Conservation (phyloP, 768 basidiomycete genomes). For the Phaeotremella fagi region DNA sequence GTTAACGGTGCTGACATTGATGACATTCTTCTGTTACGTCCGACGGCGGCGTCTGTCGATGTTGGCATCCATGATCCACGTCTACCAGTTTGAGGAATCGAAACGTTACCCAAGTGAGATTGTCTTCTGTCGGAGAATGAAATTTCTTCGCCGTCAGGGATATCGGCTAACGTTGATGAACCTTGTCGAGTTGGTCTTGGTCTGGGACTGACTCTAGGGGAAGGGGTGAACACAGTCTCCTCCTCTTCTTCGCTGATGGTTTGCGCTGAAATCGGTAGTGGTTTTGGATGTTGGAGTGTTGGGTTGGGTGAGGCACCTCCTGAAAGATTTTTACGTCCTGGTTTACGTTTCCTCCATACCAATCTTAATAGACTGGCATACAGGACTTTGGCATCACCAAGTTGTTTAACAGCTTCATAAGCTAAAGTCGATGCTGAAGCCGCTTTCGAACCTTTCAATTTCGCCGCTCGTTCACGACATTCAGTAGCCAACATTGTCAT, state of each 20-base stretch:
- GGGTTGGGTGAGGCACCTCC: constrained; percentile 12
- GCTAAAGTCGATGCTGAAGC: constrained; percentile 36
- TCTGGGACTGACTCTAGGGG: not conserved
- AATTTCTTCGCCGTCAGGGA: not conserved
- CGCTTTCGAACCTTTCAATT: constrained; percentile 37
- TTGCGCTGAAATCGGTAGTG: no score
- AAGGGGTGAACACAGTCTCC: not conserved
- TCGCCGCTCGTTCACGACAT: constrained; percentile 37
- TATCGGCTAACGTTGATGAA: not conserved
- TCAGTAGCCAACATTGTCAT: constrained; percentile 38
- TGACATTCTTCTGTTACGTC: constrained; percentile 23
- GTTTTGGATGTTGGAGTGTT: constrained; percentile 27
- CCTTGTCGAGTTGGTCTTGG: constrained; percentile 1
- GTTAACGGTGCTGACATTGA: constrained; percentile 29
- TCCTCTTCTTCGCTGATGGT: constrained; percentile 42
- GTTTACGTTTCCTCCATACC: constrained; percentile 37
- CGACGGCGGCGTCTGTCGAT: not conserved
- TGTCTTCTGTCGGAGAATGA: not conserved
- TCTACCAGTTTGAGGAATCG: constrained; percentile 15
- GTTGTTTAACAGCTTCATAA: constrained; percentile 40
- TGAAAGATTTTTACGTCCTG: constrained; percentile 1
- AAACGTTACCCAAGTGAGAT: not conserved
- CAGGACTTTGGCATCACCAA: constrained; percentile 34
- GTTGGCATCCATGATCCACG: constrained; percentile 36
- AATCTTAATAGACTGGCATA: constrained; percentile 41